Evolutionary conservation across 805 yeast species (phyloP), one percentile per base, ranked within the genome.

Genomic region (Yarrowia sp.): DNA sequence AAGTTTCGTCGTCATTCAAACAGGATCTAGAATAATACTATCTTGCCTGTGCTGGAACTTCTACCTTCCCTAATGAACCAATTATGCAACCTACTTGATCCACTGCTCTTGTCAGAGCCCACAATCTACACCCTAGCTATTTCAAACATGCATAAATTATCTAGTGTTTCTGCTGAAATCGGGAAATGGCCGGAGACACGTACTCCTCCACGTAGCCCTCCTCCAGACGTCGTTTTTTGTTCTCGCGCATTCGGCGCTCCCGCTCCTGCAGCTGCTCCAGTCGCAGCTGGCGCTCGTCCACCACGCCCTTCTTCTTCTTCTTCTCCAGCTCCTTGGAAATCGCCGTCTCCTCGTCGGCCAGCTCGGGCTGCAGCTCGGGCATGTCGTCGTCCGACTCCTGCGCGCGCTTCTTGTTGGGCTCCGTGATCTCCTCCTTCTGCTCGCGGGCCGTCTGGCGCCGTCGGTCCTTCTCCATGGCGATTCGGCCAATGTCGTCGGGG

Each of bases 401-500:
- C 36, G 76, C 78, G 4, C 75, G 78, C 33, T 76, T 76, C 74
- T 36, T 70, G 71, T 53, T 71, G 70, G 14, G 72, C 71, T 7
- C 64, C 33, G 22, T 68, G 69, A 63, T 70, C 63, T 33, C 72
- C 67, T 58, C 74, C 85, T 62, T 82, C 76, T 63, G 66, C 53
- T 63, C 67, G 21, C 65, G 75, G 0, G 90, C 86, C 51, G 83
- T 82, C 70, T 87, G 75, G 69, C 97, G 82, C 62, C 81, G 77
- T 14, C 77, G 75, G 14, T 81, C 78, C 4, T 93, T 87, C 62
- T 86, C 80, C 67, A 82, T 82, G 69, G 90, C 93, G 14, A 94
- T 91, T 4, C 84, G 80, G 67, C 99, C 99, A 67, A 94, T 87
- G 60, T 81, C 83, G 69, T 80, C 82, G 63, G 98, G 98, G 79